These are phyloP conservation scores for Chaetomium fimeti DNA, from an alignment of 495 filamentous ascomycete genomes.

Conservation along the genomic window DNA sequence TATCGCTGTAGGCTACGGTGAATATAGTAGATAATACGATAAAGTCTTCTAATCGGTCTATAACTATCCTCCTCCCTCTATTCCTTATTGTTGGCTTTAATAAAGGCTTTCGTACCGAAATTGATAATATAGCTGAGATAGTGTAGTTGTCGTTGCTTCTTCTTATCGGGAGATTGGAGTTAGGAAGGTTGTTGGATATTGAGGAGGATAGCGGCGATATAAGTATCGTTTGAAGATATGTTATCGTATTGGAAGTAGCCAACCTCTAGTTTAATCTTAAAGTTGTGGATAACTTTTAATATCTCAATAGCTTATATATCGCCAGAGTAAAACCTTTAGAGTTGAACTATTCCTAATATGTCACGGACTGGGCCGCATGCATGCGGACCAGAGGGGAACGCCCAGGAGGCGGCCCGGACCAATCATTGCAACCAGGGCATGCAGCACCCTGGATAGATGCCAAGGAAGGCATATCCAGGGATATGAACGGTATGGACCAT, in stretches of 20 bases:
- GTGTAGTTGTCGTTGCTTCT: background rate
- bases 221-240: background rate
- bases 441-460: too few species aligned
- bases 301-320: too few species aligned
- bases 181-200: background rate
- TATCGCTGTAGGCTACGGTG: background rate
- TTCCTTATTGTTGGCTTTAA: background rate
- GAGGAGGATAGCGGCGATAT: background rate
- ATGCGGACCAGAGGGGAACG: too few species aligned
- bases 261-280: too few species aligned
- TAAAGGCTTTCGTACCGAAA: background rate
- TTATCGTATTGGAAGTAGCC: slow-evolving; percentile 10
- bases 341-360: too few species aligned
- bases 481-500: too few species aligned
- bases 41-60: background rate
- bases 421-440: too few species aligned
- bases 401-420: too few species aligned
- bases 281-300: too few species aligned
- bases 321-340: too few species aligned
- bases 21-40: slow-evolving; percentile 2
- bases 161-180: background rate
- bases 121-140: slow-evolving; percentile 1
- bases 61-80: background rate
- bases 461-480: too few species aligned
- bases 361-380: too few species aligned